These are phyloP conservation scores for Podospora pseudopauciseta DNA, from an alignment of 495 filamentous ascomycete species.

Conservation along the genomic window DNA sequence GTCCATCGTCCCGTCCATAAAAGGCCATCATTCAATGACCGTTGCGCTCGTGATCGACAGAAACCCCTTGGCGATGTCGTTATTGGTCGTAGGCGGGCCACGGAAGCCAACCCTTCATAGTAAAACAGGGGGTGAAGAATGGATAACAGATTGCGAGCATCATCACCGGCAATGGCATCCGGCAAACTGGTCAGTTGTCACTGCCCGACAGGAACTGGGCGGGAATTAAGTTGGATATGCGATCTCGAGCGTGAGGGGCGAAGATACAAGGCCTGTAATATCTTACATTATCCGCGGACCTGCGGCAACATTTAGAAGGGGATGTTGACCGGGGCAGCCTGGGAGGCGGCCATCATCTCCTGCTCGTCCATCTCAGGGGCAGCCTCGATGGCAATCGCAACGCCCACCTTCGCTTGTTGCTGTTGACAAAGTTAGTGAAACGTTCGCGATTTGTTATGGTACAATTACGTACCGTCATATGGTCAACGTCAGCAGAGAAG, in stretches of 20 bases:
- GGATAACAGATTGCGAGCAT: neutral
- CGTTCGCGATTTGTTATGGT: neutral
- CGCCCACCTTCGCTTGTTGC: constrained; percentile 92
- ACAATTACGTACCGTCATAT: constrained; percentile 70
- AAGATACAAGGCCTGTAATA: neutral
- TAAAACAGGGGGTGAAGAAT: neutral
- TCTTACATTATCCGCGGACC: neutral
- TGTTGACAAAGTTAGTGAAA: constrained; percentile 39
- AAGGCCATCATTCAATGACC: neutral
- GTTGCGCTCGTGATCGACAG: neutral
- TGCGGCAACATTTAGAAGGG: constrained; percentile 46
- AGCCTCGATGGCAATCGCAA: constrained; percentile 91
- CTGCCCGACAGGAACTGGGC: neutral
- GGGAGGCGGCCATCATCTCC: constrained; percentile 53
- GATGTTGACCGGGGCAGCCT: constrained; percentile 45
- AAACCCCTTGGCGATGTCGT: neutral
- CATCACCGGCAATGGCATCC: neutral
- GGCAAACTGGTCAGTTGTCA: neutral
- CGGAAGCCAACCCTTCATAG: neutral
- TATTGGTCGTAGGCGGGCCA: neutral
- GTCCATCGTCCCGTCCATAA: neutral
- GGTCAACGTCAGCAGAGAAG: constrained; percentile 96
- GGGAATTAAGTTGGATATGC: neutral
- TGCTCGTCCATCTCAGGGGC: constrained; percentile 86
- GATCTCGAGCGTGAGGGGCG: neutral